Percentiles rank a stretch among this genome's conserved stretches.
These are phyloP conservation scores for Sequoiadendron giganteum DNA, from an alignment of 75 land plant genomes.

Conservation along the genomic window DNA sequence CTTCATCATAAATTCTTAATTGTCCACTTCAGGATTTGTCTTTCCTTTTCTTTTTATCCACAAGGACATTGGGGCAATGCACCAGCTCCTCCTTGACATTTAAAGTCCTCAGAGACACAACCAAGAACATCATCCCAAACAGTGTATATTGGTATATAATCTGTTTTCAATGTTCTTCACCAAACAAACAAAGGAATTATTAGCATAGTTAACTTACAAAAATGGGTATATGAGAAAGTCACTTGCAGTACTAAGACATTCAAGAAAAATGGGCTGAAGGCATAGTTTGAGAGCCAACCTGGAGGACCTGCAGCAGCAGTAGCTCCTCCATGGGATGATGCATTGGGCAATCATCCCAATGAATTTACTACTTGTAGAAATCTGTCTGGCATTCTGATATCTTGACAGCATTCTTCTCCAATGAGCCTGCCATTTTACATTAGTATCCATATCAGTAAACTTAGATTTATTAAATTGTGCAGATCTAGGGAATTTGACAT, in stretches of 20 bases:
- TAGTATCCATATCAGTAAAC: neutral
- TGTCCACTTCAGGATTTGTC: conserved; percentile 49
- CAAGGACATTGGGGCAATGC: conserved; percentile 31
- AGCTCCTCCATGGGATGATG: neutral
- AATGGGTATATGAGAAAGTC: too few relatives aligned
- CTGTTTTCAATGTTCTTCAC: conserved; percentile 22
- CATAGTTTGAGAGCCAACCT: neutral
- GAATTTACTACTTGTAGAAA: neutral
- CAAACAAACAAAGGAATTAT: neutral
- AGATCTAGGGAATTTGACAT: neutral
- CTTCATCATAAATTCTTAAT: conserved; percentile 24
- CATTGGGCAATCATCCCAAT: too few relatives aligned
- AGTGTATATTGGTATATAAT: conserved; percentile 39
- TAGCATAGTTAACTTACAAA: neutral
- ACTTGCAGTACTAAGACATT: too few relatives aligned
- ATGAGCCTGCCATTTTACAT: neutral
- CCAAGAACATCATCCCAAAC: conserved; percentile 39
- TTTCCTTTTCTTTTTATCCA: conserved; percentile 46
- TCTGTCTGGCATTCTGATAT: neutral
- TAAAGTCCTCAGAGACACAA: conserved; percentile 22
- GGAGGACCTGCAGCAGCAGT: neutral
- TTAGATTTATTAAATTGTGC: neutral
- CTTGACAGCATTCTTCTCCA: neutral
- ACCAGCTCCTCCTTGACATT: conserved; percentile 41
- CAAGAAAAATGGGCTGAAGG: too few relatives aligned